Evolutionary conservation across 441 rosid species (phyloP).

Genomic region (Gossypium laxum): DNA sequence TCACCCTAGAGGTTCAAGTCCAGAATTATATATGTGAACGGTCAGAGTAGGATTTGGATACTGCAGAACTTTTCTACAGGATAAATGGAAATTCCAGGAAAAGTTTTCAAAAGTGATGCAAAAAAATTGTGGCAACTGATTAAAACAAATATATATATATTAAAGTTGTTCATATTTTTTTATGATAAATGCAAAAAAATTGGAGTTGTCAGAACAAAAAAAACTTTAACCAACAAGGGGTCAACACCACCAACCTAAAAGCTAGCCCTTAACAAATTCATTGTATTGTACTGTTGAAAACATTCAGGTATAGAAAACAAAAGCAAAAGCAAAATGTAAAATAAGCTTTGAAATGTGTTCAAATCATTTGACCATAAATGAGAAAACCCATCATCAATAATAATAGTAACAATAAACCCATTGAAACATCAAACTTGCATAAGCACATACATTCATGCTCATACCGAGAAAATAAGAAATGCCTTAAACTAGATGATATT

Average conservation of each 20-base stretch:
- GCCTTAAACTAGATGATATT: neutral
- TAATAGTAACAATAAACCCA: neutral
- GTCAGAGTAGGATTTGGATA: neutral
- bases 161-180: neutral
- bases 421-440: neutral
- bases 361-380: neutral
- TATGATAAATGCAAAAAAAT: neutral
- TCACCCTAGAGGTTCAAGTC: neutral
- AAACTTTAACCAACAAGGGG: neutral
- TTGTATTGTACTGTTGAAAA: neutral
- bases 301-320: neutral
- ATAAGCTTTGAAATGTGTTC: neutral
- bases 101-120: neutral
- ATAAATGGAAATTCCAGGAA: neutral
- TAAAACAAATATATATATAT: neutral
- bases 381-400: neutral
- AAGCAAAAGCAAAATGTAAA: neutral
- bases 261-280: neutral
- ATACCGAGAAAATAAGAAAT: neutral
- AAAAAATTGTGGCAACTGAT: neutral
- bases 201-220: neutral
- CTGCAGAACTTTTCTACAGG: neutral
- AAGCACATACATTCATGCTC: neutral
- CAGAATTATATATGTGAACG: neutral
- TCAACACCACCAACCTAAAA: neutral